These are phyloP conservation scores for Parsonsia alboflavescens DNA, from an alignment of 257 asterid species.

Conservation along the genomic window DNA sequence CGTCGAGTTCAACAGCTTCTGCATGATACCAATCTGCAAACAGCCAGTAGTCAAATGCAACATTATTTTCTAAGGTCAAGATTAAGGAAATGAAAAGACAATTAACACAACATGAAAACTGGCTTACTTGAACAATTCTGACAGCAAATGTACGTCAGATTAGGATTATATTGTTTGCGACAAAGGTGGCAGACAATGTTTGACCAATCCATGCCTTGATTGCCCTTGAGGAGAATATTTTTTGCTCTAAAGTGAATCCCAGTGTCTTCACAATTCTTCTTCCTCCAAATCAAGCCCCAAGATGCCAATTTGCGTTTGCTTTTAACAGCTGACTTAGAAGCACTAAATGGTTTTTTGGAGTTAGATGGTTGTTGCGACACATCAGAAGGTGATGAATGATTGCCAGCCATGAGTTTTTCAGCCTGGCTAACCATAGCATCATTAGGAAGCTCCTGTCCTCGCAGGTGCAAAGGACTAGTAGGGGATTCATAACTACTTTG, in stretches of 20 bases:
- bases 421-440: constrained; percentile 27
- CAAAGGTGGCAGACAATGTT: constrained; percentile 56
- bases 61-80: constrained; percentile 10
- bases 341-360: constrained; percentile 26
- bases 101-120: neutral
- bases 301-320: constrained; percentile 27
- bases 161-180: constrained; percentile 41
- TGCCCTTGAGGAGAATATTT: constrained; percentile 52
- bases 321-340: constrained; percentile 33
- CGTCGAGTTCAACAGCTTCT: constrained; percentile 63
- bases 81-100: neutral
- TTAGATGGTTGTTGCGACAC: constrained; percentile 26
- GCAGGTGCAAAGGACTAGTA: constrained; percentile 52
- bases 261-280: constrained; percentile 35
- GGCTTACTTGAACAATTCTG: constrained; percentile 63
- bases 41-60: constrained; percentile 20
- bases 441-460: constrained; percentile 34
- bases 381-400: constrained; percentile 37
- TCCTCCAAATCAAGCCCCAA: constrained; percentile 78
- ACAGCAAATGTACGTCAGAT: constrained; percentile 64
- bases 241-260: constrained; percentile 52
- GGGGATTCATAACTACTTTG: constrained; percentile 44
- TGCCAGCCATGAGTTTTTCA: constrained; percentile 23
- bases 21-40: constrained; percentile 86
- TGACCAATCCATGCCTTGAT: constrained; percentile 17